phyloP scores from a whole-genome alignment of 805 yeast genomes.

The Nakazawaea ishiwadae region DNA sequence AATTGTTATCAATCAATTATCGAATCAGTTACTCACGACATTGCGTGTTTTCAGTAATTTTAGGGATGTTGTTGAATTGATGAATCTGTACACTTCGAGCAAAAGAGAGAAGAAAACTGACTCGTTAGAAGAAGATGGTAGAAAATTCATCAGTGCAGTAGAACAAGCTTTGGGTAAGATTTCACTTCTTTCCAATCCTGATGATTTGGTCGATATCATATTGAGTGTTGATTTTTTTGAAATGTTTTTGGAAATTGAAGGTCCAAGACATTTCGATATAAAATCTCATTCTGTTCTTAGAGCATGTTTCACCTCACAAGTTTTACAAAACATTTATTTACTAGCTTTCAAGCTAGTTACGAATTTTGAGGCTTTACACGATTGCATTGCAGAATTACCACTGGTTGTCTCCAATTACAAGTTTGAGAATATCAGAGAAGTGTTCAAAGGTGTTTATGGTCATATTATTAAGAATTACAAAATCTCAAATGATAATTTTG shows the following conservation, averaged over 20 bases:
- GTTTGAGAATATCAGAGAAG: constrained; percentile 1
- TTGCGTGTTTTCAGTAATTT: constrained; percentile 42
- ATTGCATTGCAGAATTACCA: background rate
- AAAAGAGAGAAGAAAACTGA: constrained; percentile 8
- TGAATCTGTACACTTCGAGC: constrained; percentile 21
- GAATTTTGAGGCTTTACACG: constrained; percentile 8
- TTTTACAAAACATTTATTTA: constrained; percentile 40
- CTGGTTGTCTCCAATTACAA: background rate
- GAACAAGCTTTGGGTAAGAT: constrained; percentile 21
- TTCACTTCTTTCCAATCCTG: background rate
- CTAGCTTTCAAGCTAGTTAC: constrained; percentile 18
- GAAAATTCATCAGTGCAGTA: constrained; percentile 2
- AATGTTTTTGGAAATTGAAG: constrained; percentile 41
- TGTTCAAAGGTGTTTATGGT: constrained; percentile 16
- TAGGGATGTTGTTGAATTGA: constrained; percentile 29
- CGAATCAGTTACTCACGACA: constrained; percentile 56
- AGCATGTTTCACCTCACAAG: constrained; percentile 45
- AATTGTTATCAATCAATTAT: constrained; percentile 49
- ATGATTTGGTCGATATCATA: constrained; percentile 6
- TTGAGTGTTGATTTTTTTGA: constrained; percentile 45
- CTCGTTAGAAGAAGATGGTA: background rate
- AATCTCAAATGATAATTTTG: background rate
- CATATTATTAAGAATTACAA: constrained; percentile 3
- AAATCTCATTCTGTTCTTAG: constrained; percentile 42
- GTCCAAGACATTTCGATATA: constrained; percentile 41